Conservation (phyloP, 305 asterid genomes). For the Andrographis paniculata region DNA sequence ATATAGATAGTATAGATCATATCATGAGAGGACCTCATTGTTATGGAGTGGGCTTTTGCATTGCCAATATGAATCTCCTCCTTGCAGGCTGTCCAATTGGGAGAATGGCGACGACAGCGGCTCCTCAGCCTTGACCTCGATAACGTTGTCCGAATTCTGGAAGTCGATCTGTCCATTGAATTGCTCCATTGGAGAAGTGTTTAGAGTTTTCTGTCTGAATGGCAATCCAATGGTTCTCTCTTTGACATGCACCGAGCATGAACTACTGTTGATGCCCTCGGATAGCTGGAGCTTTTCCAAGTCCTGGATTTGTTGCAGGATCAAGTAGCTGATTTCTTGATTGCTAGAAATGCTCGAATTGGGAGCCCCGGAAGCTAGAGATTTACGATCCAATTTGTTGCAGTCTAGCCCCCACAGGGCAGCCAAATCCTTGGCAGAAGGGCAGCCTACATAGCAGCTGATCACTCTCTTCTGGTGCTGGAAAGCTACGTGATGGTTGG, state of each 20-base stretch:
- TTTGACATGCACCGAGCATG: conserved; percentile 23
- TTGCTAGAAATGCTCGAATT: conserved; percentile 13
- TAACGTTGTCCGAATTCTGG: conserved; percentile 22
- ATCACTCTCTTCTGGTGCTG: conserved; percentile 41
- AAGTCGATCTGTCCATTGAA: conserved; percentile 26
- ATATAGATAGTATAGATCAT: too few relatives aligned
- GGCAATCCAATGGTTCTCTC: conserved; percentile 19
- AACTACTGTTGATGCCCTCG: conserved; percentile 24
- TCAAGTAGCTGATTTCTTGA: conserved; percentile 22
- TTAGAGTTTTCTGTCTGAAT: conserved; percentile 18
- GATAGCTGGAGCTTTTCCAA: conserved; percentile 47
- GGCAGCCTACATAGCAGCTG: conserved; percentile 58
- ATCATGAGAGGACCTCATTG: conserved; percentile 43
- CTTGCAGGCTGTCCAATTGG: conserved; percentile 34
- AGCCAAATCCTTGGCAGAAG: conserved; percentile 68
- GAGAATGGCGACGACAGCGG: conserved; percentile 31
- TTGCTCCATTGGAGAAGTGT: conserved; percentile 22
- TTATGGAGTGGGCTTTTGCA: conserved; percentile 46
- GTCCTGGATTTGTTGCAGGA: conserved; percentile 60
- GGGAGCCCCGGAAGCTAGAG: conserved; percentile 9
- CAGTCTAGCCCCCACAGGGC: conserved; percentile 54
- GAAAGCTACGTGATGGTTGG: conserved; percentile 30
- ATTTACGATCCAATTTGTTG: conserved; percentile 22
- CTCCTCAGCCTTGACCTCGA: conserved; percentile 25
- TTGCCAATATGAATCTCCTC: conserved; percentile 60